Conservation (phyloP, 2,329 filamentous ascomycete species). For the Acarospora socialis region DNA sequence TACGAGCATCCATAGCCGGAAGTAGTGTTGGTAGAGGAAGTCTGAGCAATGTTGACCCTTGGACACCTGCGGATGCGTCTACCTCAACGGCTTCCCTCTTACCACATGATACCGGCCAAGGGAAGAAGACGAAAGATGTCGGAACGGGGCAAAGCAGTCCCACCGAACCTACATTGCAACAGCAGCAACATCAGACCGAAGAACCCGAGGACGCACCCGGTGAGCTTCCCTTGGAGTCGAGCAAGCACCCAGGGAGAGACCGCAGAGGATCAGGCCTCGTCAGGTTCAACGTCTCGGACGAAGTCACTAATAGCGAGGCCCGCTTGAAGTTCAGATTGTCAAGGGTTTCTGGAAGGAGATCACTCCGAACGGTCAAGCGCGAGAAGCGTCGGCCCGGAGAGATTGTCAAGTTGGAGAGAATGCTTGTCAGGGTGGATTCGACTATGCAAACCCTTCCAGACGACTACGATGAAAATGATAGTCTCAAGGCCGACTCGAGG, state of each 20-base stretch:
- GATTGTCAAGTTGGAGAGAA: conserved; percentile 53
- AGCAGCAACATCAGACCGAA: neutral
- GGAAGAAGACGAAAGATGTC: neutral
- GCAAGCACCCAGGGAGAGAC: neutral
- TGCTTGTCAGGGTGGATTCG: conserved; percentile 50
- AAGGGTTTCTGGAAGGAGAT: conserved; percentile 20
- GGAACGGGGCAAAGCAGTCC: neutral
- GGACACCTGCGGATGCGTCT: no score
- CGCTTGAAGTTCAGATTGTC: neutral
- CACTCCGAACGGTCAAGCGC: conserved; percentile 26
- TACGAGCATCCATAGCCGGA: no score
- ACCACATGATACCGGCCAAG: neutral
- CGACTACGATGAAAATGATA: conserved; percentile 51
- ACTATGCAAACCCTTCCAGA: conserved; percentile 38
- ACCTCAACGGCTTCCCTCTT: neutral
- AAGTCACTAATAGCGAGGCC: neutral
- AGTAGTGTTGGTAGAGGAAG: no score
- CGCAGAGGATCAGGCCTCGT: conserved; percentile 3
- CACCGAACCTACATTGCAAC: neutral
- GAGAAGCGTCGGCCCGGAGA: conserved; percentile 34
- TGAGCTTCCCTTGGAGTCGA: neutral
- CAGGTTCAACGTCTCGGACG: conserved; percentile 10
- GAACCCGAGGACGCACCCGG: neutral
- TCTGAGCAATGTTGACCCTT: no score
- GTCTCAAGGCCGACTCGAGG: conserved; percentile 42